Evolutionary conservation across 2,329 filamentous ascomycete species (phyloP), one percentile per base, ranked within the genome.

Genomic region (Penicillium digitatum): DNA sequence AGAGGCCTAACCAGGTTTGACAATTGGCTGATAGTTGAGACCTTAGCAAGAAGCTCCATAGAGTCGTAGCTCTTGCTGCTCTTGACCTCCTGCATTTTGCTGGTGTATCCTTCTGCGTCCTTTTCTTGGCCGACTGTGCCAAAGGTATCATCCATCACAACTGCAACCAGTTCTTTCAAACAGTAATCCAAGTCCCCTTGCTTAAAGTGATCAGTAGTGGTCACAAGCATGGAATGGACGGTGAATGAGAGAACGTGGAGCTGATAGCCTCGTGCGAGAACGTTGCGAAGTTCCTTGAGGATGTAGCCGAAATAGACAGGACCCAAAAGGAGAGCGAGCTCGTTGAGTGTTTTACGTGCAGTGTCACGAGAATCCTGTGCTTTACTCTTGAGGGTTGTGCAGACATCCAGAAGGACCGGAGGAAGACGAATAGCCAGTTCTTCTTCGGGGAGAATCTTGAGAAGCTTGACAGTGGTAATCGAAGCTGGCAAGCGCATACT

Each of bases 131-230:
- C 94, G 32, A 88, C 88, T 6, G 86, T 84, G 29, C 95, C 95
- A 68, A 99, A 99, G 12, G 95, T 94, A 69, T 99, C 95, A 67
- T 99, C 94, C 89, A 99, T 94, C 60, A 97, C 87, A 40, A 99
- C 84, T 1, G 84, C 82, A 43, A 95, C 86, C 40, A 97, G 85
- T 11, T 87, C 81, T 3, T 82, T 77, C 9, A 96, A 78, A 67
- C 92, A 96, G 69, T 96, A 92, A 68, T 99, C 90, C 29, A 99
- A 78, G 63, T 93, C 90, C 24, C 95, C 94, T 18, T 90, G 86
- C 38, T 84, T 79, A 65, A 90, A 88, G 2, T 84, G 80, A 10
- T 90, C 87, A 11, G 87, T 84, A 9, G 87, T 84, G 5, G 85
- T 82, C 11, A 96, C 84, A 20, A 99, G 78, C 48, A 99, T 89